Evolutionary conservation across 495 filamentous ascomycete genomes (phyloP), one percentile per base, ranked within the genome.

Genomic region (Penicillium ucsense): DNA sequence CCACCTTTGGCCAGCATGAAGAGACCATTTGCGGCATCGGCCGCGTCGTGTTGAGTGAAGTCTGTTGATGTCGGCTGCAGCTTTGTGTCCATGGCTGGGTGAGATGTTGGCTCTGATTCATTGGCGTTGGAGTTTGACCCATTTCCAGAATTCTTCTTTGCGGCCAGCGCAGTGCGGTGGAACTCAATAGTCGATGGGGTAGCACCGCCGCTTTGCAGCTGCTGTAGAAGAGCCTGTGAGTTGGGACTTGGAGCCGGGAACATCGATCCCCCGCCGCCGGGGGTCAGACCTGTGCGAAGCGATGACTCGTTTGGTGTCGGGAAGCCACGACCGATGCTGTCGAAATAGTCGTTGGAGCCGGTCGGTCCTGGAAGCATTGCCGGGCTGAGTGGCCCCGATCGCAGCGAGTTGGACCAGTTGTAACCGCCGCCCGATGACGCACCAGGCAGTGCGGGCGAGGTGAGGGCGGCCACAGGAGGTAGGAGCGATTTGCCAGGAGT

Each of bases 241-340:
- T 84, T 91, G 11, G 92, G 92, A 59, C 87, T 90, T 4, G 89
- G 86, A 31, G 82, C 86, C 31, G 90, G 88, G 73, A 98, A 98
- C 86, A 98, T 96, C 59, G 91, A 95, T 49, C 92, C 92, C 58
- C 91, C 89, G 37, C 92, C 92, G 43, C 92, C 92, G 11, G 92
- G 92, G 32, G 94, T 98, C 49, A 98, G 66, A 41, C 92, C 92
- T 11, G 88, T 92, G 37, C 92, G 79, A 11, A 98, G 73, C 2
- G 88, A 94, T 1, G 90, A 96, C 68, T 98, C 92, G 80, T 97
- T 96, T 3, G 92, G 94, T 3, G 92, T 97, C n/a, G 85, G 85
- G 61, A 97, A 94, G 43, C 86, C 82, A 52, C 88, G 74, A 46
- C 94, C 79, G 61, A 91, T 86, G 57, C 83, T 81, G 48, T 86